Evolutionary conservation across 768 basidiomycete genomes (phyloP).

Genomic region (Suillus spraguei): DNA sequence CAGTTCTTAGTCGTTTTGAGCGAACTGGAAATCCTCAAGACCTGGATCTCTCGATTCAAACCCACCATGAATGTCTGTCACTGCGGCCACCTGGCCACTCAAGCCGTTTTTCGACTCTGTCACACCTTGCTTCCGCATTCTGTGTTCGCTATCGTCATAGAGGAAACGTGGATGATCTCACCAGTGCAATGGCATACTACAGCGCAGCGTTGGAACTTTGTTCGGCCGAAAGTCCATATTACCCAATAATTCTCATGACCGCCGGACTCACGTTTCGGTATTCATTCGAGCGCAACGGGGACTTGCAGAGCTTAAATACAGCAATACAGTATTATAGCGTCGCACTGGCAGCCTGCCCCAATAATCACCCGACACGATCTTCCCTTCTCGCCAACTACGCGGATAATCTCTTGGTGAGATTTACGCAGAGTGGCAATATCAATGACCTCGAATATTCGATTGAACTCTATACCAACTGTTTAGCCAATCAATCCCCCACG

Average conservation of each 20-base stretch:
- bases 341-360: slow-evolving; percentile 21
- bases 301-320: slow-evolving; percentile 19
- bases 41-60: slow-evolving; percentile 20
- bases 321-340: slow-evolving; percentile 22
- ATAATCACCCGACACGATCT: slow-evolving; percentile 18
- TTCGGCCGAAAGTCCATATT: slow-evolving; percentile 19
- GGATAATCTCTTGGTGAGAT: slow-evolving; percentile 22
- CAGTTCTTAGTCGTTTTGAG: slow-evolving; percentile 21
- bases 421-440: slow-evolving; percentile 12
- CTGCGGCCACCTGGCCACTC: slow-evolving; percentile 26
- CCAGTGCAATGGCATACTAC: slow-evolving; percentile 17
- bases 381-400: slow-evolving; percentile 25
- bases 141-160: slow-evolving; percentile 25
- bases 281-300: slow-evolving; percentile 19
- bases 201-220: slow-evolving; percentile 20
- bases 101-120: slow-evolving; percentile 15
- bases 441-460: slow-evolving; percentile 29
- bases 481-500: slow-evolving; percentile 17
- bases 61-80: slow-evolving; percentile 20
- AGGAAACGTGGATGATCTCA: slow-evolving; percentile 27
- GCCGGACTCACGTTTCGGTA: slow-evolving; percentile 15
- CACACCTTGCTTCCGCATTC: slow-evolving; percentile 26
- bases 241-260: slow-evolving; percentile 13
- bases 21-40: slow-evolving; percentile 16
- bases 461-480: slow-evolving; percentile 20